Conservation (phyloP, 2,329 filamentous ascomycete genomes). For the Plenodomus tracheiphilus region DNA sequence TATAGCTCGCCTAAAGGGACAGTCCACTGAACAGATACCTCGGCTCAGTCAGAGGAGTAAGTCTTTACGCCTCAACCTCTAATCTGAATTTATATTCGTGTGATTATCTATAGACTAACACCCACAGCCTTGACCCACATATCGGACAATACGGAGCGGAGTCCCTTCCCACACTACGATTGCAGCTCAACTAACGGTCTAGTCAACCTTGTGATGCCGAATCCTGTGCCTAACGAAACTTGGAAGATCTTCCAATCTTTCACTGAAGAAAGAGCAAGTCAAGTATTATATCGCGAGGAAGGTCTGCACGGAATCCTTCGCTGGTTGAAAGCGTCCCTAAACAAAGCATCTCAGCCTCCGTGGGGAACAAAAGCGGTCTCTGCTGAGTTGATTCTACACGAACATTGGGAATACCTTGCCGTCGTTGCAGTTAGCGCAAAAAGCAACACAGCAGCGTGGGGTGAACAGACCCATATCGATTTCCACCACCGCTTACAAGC, state of each 20-base stretch:
- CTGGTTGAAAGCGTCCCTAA: neutral
- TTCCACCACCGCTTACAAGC: neutral
- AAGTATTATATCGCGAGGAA: constrained; percentile 10
- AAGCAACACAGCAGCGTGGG: too few species aligned
- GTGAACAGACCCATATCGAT: too few species aligned
- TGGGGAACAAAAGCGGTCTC: too few species aligned
- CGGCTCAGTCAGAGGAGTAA: constrained; percentile 24
- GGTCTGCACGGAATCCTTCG: neutral
- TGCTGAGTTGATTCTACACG: too few species aligned
- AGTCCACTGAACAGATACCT: constrained; percentile 21
- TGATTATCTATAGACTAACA: constrained; percentile 8
- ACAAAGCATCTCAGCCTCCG: too few species aligned
- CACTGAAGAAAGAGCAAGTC: neutral
- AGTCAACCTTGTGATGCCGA: constrained; percentile 17
- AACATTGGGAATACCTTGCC: too few species aligned
- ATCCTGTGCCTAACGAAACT: constrained; percentile 8
- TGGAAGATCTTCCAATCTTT: constrained; percentile 8
- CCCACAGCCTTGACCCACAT: constrained; percentile 21
- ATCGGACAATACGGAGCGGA: constrained; percentile 32
- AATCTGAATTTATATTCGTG: neutral
- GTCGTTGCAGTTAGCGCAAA: too few species aligned
- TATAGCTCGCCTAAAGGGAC: constrained; percentile 35
- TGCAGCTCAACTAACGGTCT: constrained; percentile 1
- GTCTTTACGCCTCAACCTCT: neutral
- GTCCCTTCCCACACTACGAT: constrained; percentile 30